A percentile compares a stretch with the other conserved stretches of the same genome.
These are phyloP conservation scores for Thalassiosira exigua DNA, from an alignment of 352 stramenopile species.

Conservation along the genomic window DNA sequence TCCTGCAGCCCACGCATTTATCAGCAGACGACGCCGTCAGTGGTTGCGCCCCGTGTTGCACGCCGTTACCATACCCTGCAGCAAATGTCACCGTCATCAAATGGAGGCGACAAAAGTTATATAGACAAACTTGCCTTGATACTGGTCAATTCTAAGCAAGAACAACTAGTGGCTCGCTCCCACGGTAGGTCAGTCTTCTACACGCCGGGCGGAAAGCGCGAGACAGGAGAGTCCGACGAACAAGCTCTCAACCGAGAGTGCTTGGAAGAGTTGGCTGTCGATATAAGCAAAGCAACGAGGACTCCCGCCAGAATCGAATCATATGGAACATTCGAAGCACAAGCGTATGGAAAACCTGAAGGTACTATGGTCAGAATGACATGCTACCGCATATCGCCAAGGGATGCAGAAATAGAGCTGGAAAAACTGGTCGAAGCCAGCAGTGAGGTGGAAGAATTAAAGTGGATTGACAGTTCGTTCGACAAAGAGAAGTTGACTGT, in stretches of 20 bases:
- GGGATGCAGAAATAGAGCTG: slow-evolving; percentile 50
- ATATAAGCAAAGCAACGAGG: slow-evolving; percentile 43
- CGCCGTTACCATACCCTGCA: not conserved
- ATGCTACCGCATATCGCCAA: slow-evolving; percentile 49
- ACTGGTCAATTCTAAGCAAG: slow-evolving; percentile 47
- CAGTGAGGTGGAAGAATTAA: slow-evolving; percentile 66
- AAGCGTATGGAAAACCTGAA: slow-evolving; percentile 64
- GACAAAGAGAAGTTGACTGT: slow-evolving; percentile 56
- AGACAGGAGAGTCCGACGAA: slow-evolving; percentile 53
- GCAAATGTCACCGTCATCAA: slow-evolving; percentile 17
- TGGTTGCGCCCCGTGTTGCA: not conserved
- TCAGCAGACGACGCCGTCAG: not conserved
- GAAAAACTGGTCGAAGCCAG: slow-evolving; percentile 47
- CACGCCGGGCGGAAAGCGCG: slow-evolving; percentile 66
- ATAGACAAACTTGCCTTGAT: slow-evolving; percentile 70
- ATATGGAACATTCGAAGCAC: slow-evolving; percentile 63
- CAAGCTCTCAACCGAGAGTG: slow-evolving; percentile 63
- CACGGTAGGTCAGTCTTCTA: slow-evolving; percentile 59
- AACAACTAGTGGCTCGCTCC: slow-evolving; percentile 62
- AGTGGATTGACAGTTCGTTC: slow-evolving; percentile 64
- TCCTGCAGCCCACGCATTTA: not conserved
- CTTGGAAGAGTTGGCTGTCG: slow-evolving; percentile 60
- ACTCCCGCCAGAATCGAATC: slow-evolving; percentile 39
- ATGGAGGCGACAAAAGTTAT: slow-evolving; percentile 18
- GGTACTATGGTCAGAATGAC: slow-evolving; percentile 67